Evolutionary conservation across 495 filamentous ascomycete genomes (phyloP), one percentile per base, ranked within the genome.

Genomic region (Viridothelium virens): DNA sequence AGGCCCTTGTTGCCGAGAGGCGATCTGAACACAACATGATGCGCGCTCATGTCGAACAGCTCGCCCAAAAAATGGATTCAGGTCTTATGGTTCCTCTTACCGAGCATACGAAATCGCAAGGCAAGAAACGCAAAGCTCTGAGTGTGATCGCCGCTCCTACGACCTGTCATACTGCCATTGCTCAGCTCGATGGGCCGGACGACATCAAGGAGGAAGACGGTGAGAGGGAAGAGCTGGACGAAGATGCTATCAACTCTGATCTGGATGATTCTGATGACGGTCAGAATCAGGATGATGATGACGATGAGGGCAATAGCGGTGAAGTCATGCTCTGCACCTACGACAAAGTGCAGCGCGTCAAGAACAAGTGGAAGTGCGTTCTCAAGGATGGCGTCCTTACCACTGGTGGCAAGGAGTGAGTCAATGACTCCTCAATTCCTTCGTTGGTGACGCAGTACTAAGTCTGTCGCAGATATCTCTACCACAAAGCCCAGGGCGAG

Each of bases 351-450:
- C 92, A 97, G 77, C 83, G 94, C 62, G 95, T 97, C 66, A 99
- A 99, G 87, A 99, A 97, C 77, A 99, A 97, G 87, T 99, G 94
- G 94, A 99, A 99, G 87, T 99, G 94, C 79, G 90, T 89, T 4
- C 83, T 99, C 64, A 97, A 97, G 80, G 94, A 99, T 72, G 94
- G 94, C 18, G 90, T 99, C 16, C 81, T 99, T 68, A 96, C 88
- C 61, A 89, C 92, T 46, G 90, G 91, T 69, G 87, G 89, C 68
- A 92, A 88, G 76, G 94, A 99, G 84, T 90, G 76, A 78, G 86
- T 83, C 3, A 59, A 16, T 46, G 41, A 59, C 16, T 61, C 6
- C 50, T 11, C 37, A 38, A 38, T 11, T 39, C 16, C 18, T 62
- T 12, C 31, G 14, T 25, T 33, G 12, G 10, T 65, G 2, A 37